phyloP scores from a whole-genome alignment of 2,329 filamentous ascomycete genomes.

The Triangularia verruculosa region DNA sequence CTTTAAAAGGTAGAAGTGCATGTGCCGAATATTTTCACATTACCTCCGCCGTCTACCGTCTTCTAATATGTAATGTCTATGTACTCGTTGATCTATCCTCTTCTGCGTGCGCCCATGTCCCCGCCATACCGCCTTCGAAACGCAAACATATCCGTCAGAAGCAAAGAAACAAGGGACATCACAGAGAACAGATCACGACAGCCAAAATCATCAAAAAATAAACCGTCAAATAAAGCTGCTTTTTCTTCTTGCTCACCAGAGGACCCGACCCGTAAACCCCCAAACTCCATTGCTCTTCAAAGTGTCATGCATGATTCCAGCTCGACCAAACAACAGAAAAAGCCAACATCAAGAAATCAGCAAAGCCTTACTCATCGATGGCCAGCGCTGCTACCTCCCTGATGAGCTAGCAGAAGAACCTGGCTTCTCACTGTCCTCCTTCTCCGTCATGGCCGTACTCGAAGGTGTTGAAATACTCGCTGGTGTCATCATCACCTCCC shows the following conservation, averaged over 20 bases:
- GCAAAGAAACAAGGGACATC: not conserved
- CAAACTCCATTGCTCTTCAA: not conserved
- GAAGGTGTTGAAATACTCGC: not conserved
- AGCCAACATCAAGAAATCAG: too few species aligned
- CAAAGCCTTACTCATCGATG: not conserved
- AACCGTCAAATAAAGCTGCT: not conserved
- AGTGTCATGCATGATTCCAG: not conserved
- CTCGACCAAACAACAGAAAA: not conserved
- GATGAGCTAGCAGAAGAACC: not conserved
- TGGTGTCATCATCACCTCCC: not conserved
- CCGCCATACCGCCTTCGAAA: not conserved
- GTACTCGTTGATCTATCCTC: not conserved
- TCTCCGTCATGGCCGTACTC: not conserved
- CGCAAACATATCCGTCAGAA: not conserved
- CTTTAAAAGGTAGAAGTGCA: too few species aligned
- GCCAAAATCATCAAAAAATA: not conserved
- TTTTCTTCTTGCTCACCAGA: not conserved
- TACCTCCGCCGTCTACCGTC: not conserved
- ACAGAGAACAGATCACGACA: not conserved
- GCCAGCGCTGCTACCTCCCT: not conserved
- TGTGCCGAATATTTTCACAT: too few species aligned
- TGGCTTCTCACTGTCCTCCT: not conserved
- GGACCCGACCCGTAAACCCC: not conserved
- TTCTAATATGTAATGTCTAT: not conserved
- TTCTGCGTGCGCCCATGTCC: not conserved